These are phyloP conservation scores for Barnettozyma wickerhamii DNA, from an alignment of 805 yeast species.

Conservation along the genomic window DNA sequence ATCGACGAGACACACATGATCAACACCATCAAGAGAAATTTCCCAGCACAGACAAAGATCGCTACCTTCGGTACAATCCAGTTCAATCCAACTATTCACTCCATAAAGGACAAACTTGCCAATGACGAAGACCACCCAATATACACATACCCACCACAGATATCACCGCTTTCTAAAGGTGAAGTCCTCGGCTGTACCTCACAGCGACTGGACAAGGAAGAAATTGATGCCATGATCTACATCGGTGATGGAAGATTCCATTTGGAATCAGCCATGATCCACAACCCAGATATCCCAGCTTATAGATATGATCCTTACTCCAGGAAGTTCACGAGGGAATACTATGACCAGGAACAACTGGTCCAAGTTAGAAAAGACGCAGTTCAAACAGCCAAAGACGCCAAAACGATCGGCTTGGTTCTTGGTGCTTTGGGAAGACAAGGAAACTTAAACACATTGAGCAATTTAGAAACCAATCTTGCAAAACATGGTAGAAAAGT, in stretches of 20 bases:
- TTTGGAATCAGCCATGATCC: conserved; percentile 94
- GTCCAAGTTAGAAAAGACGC: conserved; percentile 71
- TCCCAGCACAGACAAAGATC: conserved; percentile 55
- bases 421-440: conserved; percentile 95
- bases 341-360: conserved; percentile 84
- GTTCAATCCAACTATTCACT: conserved; percentile 91
- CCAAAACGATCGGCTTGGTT: conserved; percentile 74
- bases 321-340: conserved; percentile 83
- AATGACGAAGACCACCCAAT: conserved; percentile 43
- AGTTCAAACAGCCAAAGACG: conserved; percentile 50
- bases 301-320: conserved; percentile 94
- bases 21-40: conserved; percentile 71
- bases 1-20: conserved; percentile 81
- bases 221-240: conserved; percentile 77
- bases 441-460: conserved; percentile 78
- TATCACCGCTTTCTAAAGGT: conserved; percentile 88
- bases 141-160: conserved; percentile 80
- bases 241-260: conserved; percentile 97
- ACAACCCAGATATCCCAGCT: conserved; percentile 89
- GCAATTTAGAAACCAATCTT: conserved; percentile 56
- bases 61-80: conserved; percentile 96
- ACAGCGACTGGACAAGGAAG: conserved; percentile 62
- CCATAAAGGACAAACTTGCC: conserved; percentile 58
- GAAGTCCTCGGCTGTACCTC: conserved; percentile 97
- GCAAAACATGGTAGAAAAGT: conserved; percentile 55